A percentile compares a stretch with the other conserved stretches of the same genome.
These are phyloP conservation scores for Candida cerambycidarum DNA, from an alignment of 805 yeast genomes.

Conservation along the genomic window DNA sequence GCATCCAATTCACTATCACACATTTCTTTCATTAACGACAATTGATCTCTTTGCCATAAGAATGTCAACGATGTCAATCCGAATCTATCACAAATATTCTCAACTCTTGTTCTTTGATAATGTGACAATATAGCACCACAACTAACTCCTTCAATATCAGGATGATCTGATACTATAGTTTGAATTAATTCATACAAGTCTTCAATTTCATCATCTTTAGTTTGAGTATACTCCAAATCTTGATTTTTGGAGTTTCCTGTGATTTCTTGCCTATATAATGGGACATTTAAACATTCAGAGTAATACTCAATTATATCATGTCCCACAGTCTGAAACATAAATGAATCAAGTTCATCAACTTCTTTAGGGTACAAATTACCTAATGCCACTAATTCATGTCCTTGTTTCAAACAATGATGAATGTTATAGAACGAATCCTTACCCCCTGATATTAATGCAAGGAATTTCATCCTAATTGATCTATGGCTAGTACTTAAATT, in stretches of 20 bases:
- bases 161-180: constrained; percentile 51
- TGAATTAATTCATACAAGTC: constrained; percentile 61
- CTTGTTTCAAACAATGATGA: constrained; percentile 78
- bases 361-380: constrained; percentile 67
- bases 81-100: constrained; percentile 77
- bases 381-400: constrained; percentile 81
- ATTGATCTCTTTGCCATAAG: constrained; percentile 89
- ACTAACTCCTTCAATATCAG: constrained; percentile 80
- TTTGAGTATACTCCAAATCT: constrained; percentile 64
- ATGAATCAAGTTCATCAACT: constrained; percentile 78
- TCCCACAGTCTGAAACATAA: constrained; percentile 98
- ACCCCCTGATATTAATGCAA: constrained; percentile 92
- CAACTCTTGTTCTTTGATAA: constrained; percentile 94
- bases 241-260: constrained; percentile 62
- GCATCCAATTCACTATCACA: constrained; percentile 69
- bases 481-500: neutral
- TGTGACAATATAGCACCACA: constrained; percentile 96
- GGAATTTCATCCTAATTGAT: constrained; percentile 73
- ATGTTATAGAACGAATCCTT: constrained; percentile 93
- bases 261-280: constrained; percentile 71
- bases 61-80: constrained; percentile 70
- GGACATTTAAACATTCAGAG: constrained; percentile 70
- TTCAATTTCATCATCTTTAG: constrained; percentile 83
- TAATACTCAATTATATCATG: constrained; percentile 71
- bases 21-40: constrained; percentile 80